Base-by-base conservation (phyloP, 768 basidiomycete species). In the Lentinula edodes region DNA sequence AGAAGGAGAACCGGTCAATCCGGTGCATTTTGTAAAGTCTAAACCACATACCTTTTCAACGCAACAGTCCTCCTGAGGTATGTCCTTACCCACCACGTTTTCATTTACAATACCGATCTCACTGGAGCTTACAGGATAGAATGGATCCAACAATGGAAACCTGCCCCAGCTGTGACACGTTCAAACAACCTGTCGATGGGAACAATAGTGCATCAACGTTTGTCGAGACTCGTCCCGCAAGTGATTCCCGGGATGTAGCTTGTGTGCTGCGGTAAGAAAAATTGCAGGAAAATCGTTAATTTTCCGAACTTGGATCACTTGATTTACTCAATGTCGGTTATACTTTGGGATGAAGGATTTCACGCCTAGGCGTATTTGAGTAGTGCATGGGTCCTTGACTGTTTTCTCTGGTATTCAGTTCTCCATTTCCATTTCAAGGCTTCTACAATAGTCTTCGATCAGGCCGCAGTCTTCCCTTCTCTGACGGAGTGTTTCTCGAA, bases 401-500 rank as follows among this genome's bases (percentile, higher is more conserved):
- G 62, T n/a, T 60, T 72, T 42, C 66, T 69, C 32, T 72, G 71
- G 70, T 69, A n/a, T 57, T 54, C 4, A 28, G 7, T 18, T 6
- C 16, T 20, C 35, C 28, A 13, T 45, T 8, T 43, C 7, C 12
- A 36, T 41, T 18, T n/a, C 35, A 13, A 51, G 20, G 1, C 39
- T 35, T 41, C 6, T 15, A 43, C n/a, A 54, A 5, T 18, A 10
- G 32, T 23, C 13, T 32, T 9, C 45, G 18, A 20, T 15, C 41
- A 66, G 65, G 66, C 28, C 28, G 28, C 3, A 60, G 63, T 5
- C 69, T 71, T 59, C 72, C 72, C n/a, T 71, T 66, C 41, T 67
- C 70, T 28, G 72, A 67, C 45, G 72, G 71, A 20, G 67, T 69
- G 9, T 72, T 72, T 57, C 65, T 73, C 36, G 51, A 68, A 36